These are phyloP conservation scores for Calonectria leucothoes DNA, from an alignment of 2,329 filamentous ascomycete species.

Conservation along the genomic window DNA sequence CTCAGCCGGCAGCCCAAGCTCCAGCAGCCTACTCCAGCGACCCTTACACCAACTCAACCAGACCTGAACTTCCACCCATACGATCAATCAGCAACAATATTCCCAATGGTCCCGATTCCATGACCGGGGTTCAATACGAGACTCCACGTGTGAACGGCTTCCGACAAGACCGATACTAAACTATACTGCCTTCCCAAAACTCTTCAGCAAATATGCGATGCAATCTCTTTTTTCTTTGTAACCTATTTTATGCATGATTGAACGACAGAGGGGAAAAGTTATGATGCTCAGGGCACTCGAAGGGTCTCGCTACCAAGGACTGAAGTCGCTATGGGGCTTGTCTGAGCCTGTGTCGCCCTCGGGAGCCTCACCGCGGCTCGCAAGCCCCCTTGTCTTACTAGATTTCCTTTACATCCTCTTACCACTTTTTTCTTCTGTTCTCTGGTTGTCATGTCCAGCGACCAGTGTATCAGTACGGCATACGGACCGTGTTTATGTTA, in stretches of 20 bases:
- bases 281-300: constrained; percentile 33
- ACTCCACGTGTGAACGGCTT: constrained; percentile 60
- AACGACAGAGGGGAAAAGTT: constrained; percentile 41
- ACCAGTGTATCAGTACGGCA: constrained; percentile 32
- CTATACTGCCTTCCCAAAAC: not conserved
- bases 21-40: constrained; percentile 44
- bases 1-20: constrained; percentile 36
- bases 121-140: constrained; percentile 76
- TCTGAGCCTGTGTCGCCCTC: constrained; percentile 18
- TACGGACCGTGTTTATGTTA: constrained; percentile 22
- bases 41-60: constrained; percentile 47
- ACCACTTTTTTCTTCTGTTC: constrained; percentile 22
- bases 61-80: constrained; percentile 68
- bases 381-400: constrained; percentile 35
- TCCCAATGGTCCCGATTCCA: constrained; percentile 64
- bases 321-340: constrained; percentile 12
- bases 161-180: constrained; percentile 53
- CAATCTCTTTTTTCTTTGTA: constrained; percentile 29
- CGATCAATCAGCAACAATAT: constrained; percentile 61
- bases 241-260: constrained; percentile 38
- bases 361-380: constrained; percentile 19
- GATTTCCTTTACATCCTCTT: constrained; percentile 29
- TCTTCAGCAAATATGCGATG: constrained; percentile 5
- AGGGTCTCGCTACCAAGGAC: constrained; percentile 24
- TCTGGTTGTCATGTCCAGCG: constrained; percentile 18